Evolutionary conservation across 306 rosid species (phyloP).

Genomic region (Rosa chinensis): DNA sequence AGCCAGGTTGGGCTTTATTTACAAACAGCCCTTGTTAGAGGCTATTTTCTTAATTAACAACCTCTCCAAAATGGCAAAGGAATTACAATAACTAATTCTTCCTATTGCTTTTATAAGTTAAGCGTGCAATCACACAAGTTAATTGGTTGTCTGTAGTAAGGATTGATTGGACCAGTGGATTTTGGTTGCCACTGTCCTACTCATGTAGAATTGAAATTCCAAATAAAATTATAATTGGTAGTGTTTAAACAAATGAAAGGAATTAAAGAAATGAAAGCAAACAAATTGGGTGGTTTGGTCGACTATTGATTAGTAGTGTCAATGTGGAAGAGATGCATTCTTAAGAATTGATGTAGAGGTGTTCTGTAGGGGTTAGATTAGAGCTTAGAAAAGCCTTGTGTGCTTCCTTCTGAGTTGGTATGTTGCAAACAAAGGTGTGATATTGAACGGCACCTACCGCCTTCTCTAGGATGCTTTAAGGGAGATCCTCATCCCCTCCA

Average conservation of each 20-base stretch:
- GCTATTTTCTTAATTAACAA: no score
- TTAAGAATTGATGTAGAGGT: no score
- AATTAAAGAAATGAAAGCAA: neutral
- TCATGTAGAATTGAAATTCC: neutral
- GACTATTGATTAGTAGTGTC: neutral
- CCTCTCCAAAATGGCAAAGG: no score
- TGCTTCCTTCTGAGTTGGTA: neutral
- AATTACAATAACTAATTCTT: no score
- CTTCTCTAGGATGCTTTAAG: no score
- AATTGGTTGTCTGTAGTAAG: neutral
- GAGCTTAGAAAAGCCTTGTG: neutral
- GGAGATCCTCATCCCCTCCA: no score
- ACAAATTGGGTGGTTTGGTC: neutral
- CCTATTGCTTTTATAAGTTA: no score
- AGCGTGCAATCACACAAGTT: neutral
- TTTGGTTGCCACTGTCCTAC: neutral
- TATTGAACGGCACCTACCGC: neutral
- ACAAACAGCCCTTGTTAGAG: no score
- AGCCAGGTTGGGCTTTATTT: no score
- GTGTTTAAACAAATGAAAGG: neutral
- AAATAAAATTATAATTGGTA: neutral
- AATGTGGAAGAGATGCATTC: constrained; percentile 7
- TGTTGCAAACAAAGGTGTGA: neutral
- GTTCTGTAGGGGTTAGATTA: neutral
- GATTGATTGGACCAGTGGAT: neutral